Evolutionary conservation across 2,329 filamentous ascomycete genomes (phyloP), one percentile per base, ranked within the genome.

Genomic region (Fusarium algeriense): DNA sequence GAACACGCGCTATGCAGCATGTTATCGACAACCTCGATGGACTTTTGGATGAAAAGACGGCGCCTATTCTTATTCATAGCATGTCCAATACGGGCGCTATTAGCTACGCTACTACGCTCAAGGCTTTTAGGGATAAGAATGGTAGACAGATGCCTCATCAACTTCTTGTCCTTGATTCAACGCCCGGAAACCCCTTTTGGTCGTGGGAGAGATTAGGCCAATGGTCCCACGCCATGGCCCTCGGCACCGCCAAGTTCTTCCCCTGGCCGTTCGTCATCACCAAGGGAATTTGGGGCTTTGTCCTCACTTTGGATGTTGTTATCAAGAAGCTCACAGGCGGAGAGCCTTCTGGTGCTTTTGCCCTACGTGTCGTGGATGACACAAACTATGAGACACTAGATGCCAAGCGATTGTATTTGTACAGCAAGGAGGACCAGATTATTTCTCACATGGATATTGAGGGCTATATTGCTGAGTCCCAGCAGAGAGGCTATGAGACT

Each of bases 21-120:
- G 78, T 87, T 38, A 69, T 86, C 37, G 78, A 85, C 49, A 79
- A 50, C 45, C 52, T 76, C 10, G 69, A 72, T 11, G 52, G 64
- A 5, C 45, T 75, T 5, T 54, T 62, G 6, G 67, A 63, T 14
- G 67, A 65, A 15, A 69, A 50, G 73, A 71, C 11, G 64, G 78
- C 82, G 5, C 66, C 71, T 8, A 78, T 89, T 15, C 78, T 89
- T 20, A 75, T 87, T 3, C 87, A 89, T 60, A 79, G 81, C 70
- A 88, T 90, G 83, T 89, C 87, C 66, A 90, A 89, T 76, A 88
- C 87, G 0, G 88, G 88, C 17, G 86, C 83, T 19, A 87, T 87
- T 61, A 87, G 85, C 79, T 82, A 83, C 52, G 85, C 84, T 0
- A 82, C 86, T 2, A 83, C 85, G 0, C 73, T 88, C 15, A 81